Base-by-base conservation (phyloP, 2,329 filamentous ascomycete genomes). In the Beauveria rudraprayagi region DNA sequence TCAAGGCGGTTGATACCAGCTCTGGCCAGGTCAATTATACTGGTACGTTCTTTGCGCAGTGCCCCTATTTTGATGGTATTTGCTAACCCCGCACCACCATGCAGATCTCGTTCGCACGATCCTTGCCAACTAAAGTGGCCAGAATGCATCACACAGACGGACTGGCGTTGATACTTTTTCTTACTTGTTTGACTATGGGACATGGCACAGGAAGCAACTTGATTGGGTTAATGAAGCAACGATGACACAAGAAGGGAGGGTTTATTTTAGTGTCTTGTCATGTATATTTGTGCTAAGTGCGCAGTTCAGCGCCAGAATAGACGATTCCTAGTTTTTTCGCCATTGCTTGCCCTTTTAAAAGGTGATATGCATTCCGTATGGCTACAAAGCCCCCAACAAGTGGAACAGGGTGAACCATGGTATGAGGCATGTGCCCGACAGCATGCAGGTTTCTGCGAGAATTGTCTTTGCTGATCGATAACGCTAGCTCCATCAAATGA, bases 21-120 rank as follows among this genome's bases (percentile, higher is more conserved):
- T 93, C 89, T 61, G 92, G 93, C 68, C 92, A 97, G 83, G 91
- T 99, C 76, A 96, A 97, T 81, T 99, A 99, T 77, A 92, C 89
- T 67, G 92, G 91, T 94, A 81, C 66, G 86, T 74, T 51, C 46
- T 19, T 17, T 22, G 14, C 40, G 10, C 10, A 10, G 8, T 24
- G n/a, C 46, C n/a, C 40, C n/a, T 34, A 7, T 19, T 16, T 34
- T 40, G 19, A 30, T 24, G 2, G 28, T 54, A 26, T 14, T 30
- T 54, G 41, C 56, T 53, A 22, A 62, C 47, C 3, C 17, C 7
- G 6, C 24, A 48, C 37, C 40, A 3, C 11, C n/a, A 4, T 10
- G 16, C 67, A 91, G 90, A 94, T 65, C 87, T 94, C 63, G 90
- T 94, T 70, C 87, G 90, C 70, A 93, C 90, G 58, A 92, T 94